Conservation (phyloP, 75 land plant species). For the Gnetum montanum region DNA sequence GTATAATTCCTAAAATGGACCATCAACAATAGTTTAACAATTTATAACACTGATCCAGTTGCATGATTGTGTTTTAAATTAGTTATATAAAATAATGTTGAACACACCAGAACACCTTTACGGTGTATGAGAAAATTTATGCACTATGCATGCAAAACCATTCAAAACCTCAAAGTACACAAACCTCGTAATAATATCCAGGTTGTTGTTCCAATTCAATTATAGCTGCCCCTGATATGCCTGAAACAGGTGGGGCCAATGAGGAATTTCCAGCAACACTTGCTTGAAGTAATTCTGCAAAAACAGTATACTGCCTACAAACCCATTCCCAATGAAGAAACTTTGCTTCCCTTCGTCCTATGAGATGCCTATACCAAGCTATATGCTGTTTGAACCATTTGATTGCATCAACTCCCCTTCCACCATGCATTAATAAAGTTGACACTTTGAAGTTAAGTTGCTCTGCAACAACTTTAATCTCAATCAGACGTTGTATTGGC, state of each 20-base stretch:
- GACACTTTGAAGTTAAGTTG: slow-evolving; percentile 90
- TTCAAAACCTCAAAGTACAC: neutral
- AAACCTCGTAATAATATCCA: slow-evolving; percentile 83
- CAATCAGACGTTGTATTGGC: slow-evolving; percentile 71
- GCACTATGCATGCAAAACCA: too few relatives aligned
- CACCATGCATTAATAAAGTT: slow-evolving; percentile 88
- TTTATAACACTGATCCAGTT: too few relatives aligned
- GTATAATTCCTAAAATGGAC: too few relatives aligned
- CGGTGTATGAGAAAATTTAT: too few relatives aligned
- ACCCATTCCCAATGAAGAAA: slow-evolving; percentile 98
- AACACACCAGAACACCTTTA: too few relatives aligned
- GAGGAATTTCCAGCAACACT: slow-evolving; percentile 36
- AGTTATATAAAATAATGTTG: too few relatives aligned
- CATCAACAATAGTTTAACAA: too few relatives aligned
- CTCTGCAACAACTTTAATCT: slow-evolving; percentile 84
- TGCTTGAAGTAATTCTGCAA: slow-evolving; percentile 81
- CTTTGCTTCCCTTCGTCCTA: slow-evolving; percentile 63
- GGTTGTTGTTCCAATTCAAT: slow-evolving; percentile 82
- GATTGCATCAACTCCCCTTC: slow-evolving; percentile 80
- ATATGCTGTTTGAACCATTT: slow-evolving; percentile 78
- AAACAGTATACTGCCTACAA: slow-evolving; percentile 84
- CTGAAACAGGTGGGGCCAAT: slow-evolving; percentile 16
- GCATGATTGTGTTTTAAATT: too few relatives aligned
- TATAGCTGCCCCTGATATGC: slow-evolving; percentile 28
- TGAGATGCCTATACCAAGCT: slow-evolving; percentile 42